phyloP scores from a whole-genome alignment of 2,329 filamentous ascomycete genomes.

The Sporothrix pseudoabietina region DNA sequence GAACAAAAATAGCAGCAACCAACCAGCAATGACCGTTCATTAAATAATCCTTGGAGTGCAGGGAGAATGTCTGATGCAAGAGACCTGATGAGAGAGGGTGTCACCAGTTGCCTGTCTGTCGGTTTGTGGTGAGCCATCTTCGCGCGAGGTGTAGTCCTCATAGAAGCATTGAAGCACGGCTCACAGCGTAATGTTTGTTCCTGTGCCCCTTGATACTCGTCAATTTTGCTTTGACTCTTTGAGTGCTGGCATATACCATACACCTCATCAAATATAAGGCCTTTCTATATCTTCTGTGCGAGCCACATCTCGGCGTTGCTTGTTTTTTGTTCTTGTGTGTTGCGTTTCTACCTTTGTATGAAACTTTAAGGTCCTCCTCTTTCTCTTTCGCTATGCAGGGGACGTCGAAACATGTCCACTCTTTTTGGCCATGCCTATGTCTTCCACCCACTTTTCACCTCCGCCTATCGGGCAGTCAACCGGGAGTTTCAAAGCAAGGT shows the following conservation, averaged over 20 bases:
- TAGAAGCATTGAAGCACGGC: neutral
- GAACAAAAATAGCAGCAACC: neutral
- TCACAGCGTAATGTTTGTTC: neutral
- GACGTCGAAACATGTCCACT: neutral
- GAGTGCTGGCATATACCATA: neutral
- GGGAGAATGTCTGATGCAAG: neutral
- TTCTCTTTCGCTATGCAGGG: neutral
- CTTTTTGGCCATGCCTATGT: neutral
- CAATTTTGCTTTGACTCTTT: neutral
- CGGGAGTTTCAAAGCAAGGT: neutral
- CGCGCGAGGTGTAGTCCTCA: neutral
- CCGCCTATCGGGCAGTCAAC: slow-evolving; percentile 12
- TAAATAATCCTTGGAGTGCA: neutral
- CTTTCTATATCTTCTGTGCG: neutral
- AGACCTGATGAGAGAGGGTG: neutral
- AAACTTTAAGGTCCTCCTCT: neutral
- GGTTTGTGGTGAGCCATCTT: neutral
- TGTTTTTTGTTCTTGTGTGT: neutral
- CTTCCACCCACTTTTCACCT: neutral
- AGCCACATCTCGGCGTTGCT: slow-evolving; percentile 8
- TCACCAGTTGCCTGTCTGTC: neutral
- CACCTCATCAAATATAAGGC: neutral
- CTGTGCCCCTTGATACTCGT: neutral
- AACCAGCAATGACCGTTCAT: neutral
- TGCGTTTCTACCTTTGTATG: neutral